Percentiles rank a stretch among this genome's conserved stretches.
Conservation (phyloP, 176 grass and related monocot species). For the Leersia perrieri region DNA sequence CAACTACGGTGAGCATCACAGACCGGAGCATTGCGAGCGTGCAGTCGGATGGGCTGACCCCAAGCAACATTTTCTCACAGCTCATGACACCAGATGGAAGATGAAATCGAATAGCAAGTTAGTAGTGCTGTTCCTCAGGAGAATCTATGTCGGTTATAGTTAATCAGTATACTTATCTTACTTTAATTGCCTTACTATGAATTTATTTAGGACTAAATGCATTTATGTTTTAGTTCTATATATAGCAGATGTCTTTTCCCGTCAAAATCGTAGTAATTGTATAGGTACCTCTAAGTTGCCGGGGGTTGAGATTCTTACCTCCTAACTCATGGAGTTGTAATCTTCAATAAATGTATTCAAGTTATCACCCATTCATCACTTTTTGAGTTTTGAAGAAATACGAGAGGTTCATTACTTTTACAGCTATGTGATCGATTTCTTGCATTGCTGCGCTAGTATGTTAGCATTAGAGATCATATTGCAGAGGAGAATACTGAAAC, state of each 20-base stretch:
- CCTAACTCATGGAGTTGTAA: neutral
- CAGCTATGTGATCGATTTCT: neutral
- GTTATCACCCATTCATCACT: neutral
- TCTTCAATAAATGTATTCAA: neutral
- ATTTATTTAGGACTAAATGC: neutral
- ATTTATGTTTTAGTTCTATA: neutral
- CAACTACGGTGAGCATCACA: constrained; percentile 35
- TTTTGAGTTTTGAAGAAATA: neutral
- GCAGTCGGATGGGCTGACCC: constrained; percentile 43
- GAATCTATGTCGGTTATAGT: neutral
- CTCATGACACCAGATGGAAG: constrained; percentile 64
- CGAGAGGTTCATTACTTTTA: neutral
- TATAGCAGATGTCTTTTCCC: neutral
- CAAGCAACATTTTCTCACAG: constrained; percentile 66
- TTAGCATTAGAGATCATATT: neutral
- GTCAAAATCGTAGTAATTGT: neutral
- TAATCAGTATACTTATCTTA: neutral
- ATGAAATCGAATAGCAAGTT: constrained; percentile 24
- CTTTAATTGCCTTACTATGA: neutral
- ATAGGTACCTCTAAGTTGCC: neutral
- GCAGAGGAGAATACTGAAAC: neutral
- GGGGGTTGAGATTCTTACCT: neutral
- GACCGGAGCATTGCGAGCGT: constrained; percentile 44
- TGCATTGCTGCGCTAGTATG: neutral
- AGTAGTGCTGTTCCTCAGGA: too few species aligned